Conservation (phyloP, 148 eudicot species). For the Rhododendron henanense region DNA sequence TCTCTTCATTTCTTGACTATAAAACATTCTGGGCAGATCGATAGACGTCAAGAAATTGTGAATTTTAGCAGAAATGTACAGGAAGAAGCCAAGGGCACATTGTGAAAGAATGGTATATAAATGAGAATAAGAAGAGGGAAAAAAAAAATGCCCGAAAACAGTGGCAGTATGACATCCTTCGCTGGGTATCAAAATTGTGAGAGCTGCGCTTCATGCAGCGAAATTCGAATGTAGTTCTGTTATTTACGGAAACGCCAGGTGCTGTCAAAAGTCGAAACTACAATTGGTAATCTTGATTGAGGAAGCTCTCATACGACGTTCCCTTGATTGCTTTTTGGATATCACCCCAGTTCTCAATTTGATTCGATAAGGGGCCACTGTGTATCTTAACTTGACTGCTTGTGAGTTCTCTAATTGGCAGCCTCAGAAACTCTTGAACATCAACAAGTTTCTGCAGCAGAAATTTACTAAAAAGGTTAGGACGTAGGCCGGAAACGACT, state of each 20-base stretch:
- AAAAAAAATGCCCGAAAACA: no score
- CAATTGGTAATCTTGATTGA: conserved; percentile 36
- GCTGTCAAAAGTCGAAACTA: background rate
- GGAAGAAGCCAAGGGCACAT: background rate
- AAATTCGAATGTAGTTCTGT: conserved; percentile 3
- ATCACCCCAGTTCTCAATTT: conserved; percentile 60
- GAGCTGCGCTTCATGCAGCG: background rate
- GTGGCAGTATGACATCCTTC: background rate
- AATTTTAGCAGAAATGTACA: background rate
- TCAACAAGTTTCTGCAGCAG: conserved; percentile 51
- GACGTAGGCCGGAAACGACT: background rate
- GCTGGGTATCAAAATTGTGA: background rate
- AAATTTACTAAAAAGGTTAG: background rate
- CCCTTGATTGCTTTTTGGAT: conserved; percentile 42
- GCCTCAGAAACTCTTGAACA: conserved; percentile 50
- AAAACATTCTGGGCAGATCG: background rate
- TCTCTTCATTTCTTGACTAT: background rate
- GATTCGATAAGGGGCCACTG: conserved; percentile 36
- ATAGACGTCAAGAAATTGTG: background rate
- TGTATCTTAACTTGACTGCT: conserved; percentile 76
- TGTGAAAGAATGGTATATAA: background rate
- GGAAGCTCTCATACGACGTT: conserved; percentile 48
- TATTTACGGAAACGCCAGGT: conserved; percentile 5
- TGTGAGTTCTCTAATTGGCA: conserved; percentile 49
- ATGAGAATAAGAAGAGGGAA: background rate